Percentiles rank a stretch among this genome's conserved stretches.
Conservation (phyloP, 148 eudicot species). For the Rhododendron henanense region DNA sequence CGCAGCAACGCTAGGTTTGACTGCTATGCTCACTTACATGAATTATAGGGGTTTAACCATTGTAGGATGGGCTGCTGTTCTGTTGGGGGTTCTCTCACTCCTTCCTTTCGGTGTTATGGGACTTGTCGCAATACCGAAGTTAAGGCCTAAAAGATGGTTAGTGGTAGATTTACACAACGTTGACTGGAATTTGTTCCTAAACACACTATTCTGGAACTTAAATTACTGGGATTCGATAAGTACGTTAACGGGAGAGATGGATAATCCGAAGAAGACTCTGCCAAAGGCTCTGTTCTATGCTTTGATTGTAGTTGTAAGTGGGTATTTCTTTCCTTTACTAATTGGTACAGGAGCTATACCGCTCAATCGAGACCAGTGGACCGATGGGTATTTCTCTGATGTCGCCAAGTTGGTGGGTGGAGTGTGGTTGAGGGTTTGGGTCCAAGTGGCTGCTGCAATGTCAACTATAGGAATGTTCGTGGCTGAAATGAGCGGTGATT, state of each 20-base stretch:
- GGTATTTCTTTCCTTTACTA: conserved; percentile 5
- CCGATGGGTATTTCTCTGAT: conserved; percentile 7
- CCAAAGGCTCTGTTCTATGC: conserved; percentile 9
- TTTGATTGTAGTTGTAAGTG: conserved; percentile 1
- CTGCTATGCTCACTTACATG: conserved; percentile 1
- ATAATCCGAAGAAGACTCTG: conserved; percentile 4
- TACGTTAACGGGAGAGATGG: conserved; percentile 10
- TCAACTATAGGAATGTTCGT: conserved; percentile 10
- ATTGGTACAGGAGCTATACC: conserved; percentile 6
- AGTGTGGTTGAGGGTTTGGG: conserved; percentile 6
- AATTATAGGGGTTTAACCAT: conserved; percentile 15
- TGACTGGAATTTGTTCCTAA: conserved; percentile 14
- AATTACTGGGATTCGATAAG: conserved; percentile 11
- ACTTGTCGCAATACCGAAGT: conserved; percentile 4
- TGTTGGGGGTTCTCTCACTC: conserved; percentile 8
- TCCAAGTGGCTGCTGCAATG: conserved; percentile 14
- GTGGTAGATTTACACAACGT: conserved; percentile 2
- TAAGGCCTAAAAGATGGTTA: conserved; percentile 12
- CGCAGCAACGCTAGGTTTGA: background rate
- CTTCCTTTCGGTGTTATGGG: conserved; percentile 7
- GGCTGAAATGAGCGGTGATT: conserved; percentile 13
- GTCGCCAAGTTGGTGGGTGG: conserved; percentile 6
- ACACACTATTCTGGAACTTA: conserved; percentile 9
- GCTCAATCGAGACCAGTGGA: background rate
- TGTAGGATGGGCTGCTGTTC: conserved; percentile 14